A percentile compares a stretch with the other conserved stretches of the same genome.
Conservation (phyloP, 495 filamentous ascomycete genomes). For the Terfezia boudieri region DNA sequence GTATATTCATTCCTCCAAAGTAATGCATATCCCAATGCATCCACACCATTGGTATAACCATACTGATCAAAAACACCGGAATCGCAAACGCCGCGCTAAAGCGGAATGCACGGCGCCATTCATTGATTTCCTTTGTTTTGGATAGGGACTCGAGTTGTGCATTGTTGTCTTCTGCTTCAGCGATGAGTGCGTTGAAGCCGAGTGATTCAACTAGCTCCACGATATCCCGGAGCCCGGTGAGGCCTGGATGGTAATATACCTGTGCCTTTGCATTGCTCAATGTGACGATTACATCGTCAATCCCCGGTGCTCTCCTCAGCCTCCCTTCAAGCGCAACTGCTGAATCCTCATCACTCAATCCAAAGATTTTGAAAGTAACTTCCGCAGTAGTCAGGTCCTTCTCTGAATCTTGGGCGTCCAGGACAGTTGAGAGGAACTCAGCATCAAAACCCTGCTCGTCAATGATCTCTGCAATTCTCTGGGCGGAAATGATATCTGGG, state of each 20-base stretch:
- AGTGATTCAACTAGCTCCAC: constrained; percentile 60
- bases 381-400: constrained; percentile 29
- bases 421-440: constrained; percentile 41
- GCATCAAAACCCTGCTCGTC: constrained; percentile 87
- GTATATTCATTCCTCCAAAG: constrained; percentile 19
- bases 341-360: constrained; percentile 43
- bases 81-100: constrained; percentile 59
- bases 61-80: constrained; percentile 80
- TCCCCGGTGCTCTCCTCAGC: constrained; percentile 41
- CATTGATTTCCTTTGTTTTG: constrained; percentile 86
- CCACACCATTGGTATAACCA: constrained; percentile 66
- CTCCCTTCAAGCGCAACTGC: constrained; percentile 49
- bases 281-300: constrained; percentile 49
- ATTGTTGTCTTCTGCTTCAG: constrained; percentile 86
- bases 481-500: constrained; percentile 37
- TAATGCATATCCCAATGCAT: constrained; percentile 41
- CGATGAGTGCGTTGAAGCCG: constrained; percentile 70
- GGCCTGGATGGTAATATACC: constrained; percentile 44
- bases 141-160: constrained; percentile 87
- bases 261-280: constrained; percentile 42
- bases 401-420: constrained; percentile 18
- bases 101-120: constrained; percentile 65
- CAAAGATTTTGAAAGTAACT: constrained; percentile 59
- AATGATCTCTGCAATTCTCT: constrained; percentile 65
- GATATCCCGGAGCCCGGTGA: constrained; percentile 56